phyloP scores from a whole-genome alignment of 2,329 filamentous ascomycete genomes.

The Fusarium continuum region DNA sequence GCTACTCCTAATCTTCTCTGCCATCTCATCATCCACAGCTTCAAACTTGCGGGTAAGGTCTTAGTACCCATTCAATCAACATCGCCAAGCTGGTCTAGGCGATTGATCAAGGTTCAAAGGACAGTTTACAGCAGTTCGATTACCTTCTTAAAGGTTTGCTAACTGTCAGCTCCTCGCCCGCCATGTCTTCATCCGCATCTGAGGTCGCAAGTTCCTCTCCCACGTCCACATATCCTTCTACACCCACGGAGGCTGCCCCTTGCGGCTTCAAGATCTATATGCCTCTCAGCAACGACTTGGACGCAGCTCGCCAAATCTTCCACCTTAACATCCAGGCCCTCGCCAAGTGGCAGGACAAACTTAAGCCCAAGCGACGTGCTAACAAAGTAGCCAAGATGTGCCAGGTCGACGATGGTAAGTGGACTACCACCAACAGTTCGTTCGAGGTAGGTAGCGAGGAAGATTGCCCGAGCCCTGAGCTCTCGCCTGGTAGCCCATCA shows the following conservation, averaged over 20 bases:
- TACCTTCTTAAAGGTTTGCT: too few relatives aligned
- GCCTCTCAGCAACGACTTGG: background rate
- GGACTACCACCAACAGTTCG: background rate
- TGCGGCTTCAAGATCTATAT: conserved; percentile 8
- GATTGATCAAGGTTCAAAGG: background rate
- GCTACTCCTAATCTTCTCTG: background rate
- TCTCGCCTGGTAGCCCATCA: background rate
- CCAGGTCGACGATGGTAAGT: background rate
- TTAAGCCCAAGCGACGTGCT: background rate
- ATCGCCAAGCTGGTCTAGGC: background rate
- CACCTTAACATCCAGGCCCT: conserved; percentile 15
- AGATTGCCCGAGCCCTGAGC: background rate
- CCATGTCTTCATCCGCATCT: background rate
- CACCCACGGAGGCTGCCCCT: too few relatives aligned
- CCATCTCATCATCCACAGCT: background rate
- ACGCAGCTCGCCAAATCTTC: background rate
- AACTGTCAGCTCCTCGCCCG: background rate
- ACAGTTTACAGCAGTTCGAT: background rate
- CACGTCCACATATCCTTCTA: background rate
- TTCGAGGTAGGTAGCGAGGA: background rate
- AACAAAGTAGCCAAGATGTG: background rate
- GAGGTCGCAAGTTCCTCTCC: too few relatives aligned
- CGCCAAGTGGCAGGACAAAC: conserved; percentile 4
- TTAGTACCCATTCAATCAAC: background rate
- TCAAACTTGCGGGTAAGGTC: background rate